These are phyloP conservation scores for Cyberlindnera euphorbiiphila DNA, from an alignment of 805 yeast genomes.

Conservation along the genomic window DNA sequence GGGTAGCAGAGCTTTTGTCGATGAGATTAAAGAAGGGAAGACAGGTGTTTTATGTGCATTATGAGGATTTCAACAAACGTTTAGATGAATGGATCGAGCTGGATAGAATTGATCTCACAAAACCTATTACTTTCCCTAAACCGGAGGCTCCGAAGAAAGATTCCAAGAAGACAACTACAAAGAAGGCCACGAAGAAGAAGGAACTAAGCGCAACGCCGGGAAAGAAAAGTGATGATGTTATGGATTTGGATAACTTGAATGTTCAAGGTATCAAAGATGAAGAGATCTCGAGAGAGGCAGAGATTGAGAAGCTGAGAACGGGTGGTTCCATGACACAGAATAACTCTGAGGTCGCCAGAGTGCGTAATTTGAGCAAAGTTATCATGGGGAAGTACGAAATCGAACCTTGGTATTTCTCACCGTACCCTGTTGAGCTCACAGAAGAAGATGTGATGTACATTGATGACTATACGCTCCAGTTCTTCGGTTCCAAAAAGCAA, in stretches of 20 bases:
- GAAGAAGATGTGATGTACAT: slow-evolving; percentile 88
- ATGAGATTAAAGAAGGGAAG: slow-evolving; percentile 71
- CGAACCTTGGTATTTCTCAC: slow-evolving; percentile 99
- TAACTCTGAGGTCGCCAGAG: slow-evolving; percentile 80
- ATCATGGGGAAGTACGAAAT: slow-evolving; percentile 87
- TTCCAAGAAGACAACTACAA: slow-evolving; percentile 11
- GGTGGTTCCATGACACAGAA: slow-evolving; percentile 98
- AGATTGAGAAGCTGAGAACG: slow-evolving; percentile 84
- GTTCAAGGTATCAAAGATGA: slow-evolving; percentile 77
- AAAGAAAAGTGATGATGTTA: slow-evolving; percentile 44
- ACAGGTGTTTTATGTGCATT: slow-evolving; percentile 86
- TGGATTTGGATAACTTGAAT: slow-evolving; percentile 80
- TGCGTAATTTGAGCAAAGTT: slow-evolving; percentile 73
- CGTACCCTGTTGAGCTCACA: slow-evolving; percentile 91
- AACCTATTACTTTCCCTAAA: slow-evolving; percentile 69
- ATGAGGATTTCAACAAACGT: slow-evolving; percentile 91
- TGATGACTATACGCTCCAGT: slow-evolving; percentile 86
- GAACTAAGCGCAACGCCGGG: slow-evolving; percentile 28
- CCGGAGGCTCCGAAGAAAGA: slow-evolving; percentile 37
- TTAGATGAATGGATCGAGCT: slow-evolving; percentile 90
- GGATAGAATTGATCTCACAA: slow-evolving; percentile 65
- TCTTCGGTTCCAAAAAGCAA: slow-evolving; percentile 85
- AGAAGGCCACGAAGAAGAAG: slow-evolving; percentile 29
- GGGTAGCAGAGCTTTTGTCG: slow-evolving; percentile 84
- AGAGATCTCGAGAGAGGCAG: slow-evolving; percentile 82